phyloP scores from a whole-genome alignment of 257 asterid genomes.

The Nicotiana noctiflora region DNA sequence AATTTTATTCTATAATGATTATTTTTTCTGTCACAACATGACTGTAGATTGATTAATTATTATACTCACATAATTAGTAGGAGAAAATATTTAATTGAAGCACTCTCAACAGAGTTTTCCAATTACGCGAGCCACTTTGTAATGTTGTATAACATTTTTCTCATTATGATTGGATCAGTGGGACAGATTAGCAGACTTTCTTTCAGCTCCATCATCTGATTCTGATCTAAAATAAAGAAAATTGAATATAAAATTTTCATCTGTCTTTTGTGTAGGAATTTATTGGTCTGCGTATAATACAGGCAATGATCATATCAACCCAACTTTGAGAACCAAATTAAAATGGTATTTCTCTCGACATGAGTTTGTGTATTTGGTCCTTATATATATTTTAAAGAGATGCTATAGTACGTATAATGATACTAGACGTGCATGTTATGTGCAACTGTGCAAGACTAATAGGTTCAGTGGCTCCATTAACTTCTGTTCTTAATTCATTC shows the following conservation, averaged over 20 bases:
- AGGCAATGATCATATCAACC: not conserved
- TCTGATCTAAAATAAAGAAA: not conserved
- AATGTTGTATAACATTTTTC: not conserved
- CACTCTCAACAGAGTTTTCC: not conserved
- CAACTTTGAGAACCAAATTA: not conserved
- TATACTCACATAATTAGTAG: not conserved
- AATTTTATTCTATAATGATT: not conserved
- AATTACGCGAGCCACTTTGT: not conserved
- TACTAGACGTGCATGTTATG: not conserved
- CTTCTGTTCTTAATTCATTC: not conserved
- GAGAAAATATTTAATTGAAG: not conserved
- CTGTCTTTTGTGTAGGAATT: not conserved
- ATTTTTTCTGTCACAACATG: not conserved
- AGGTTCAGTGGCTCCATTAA: not conserved
- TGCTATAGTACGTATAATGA: not conserved
- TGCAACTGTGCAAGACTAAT: not conserved
- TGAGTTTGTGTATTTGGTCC: not conserved
- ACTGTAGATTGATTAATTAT: not conserved
- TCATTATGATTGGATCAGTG: not conserved
- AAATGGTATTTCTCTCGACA: not conserved
- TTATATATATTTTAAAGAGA: not conserved
- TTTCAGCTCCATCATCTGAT: not conserved
- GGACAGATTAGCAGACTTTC: not conserved
- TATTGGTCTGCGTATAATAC: not conserved
- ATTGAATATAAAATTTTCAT: not conserved